These are phyloP conservation scores for Sporothrix phasma DNA, from an alignment of 2,329 filamentous ascomycete genomes.

Conservation along the genomic window DNA sequence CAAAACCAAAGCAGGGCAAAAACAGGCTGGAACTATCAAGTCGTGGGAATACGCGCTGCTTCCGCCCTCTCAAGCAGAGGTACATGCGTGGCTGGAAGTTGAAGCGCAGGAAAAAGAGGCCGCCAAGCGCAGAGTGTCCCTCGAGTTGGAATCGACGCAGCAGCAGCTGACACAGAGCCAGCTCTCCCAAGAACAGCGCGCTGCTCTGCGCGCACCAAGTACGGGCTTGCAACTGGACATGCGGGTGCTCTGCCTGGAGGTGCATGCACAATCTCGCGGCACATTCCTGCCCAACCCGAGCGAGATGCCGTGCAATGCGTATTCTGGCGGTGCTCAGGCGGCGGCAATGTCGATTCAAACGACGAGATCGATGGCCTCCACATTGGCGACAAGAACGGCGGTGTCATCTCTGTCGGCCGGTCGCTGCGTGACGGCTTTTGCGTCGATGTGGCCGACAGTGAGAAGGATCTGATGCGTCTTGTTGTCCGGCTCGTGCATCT, in stretches of 20 bases:
- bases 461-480: constrained; percentile 76
- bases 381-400: constrained; percentile 43
- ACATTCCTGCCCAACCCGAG: constrained; percentile 74
- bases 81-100: constrained; percentile 53
- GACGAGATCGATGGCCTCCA: not conserved
- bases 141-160: not conserved
- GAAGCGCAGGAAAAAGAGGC: constrained; percentile 27
- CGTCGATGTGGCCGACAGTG: constrained; percentile 65
- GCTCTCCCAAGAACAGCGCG: constrained; percentile 1
- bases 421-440: constrained; percentile 49
- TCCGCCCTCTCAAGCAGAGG: constrained; percentile 62
- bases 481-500: constrained; percentile 77
- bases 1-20: not conserved
- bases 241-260: constrained; percentile 89
- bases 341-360: constrained; percentile 30
- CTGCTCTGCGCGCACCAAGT: not conserved
- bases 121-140: constrained; percentile 13
- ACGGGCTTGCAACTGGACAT: constrained; percentile 58
- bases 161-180: not conserved
- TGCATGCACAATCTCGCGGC: constrained; percentile 81
- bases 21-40: not conserved
- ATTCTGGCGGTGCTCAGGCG: constrained; percentile 70
- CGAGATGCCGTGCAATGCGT: constrained; percentile 80
- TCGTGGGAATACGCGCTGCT: constrained; percentile 64
- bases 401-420: constrained; percentile 59